These are phyloP conservation scores for Sambucus nigra DNA, from an alignment of 129 eudicot genomes.

Conservation along the genomic window DNA sequence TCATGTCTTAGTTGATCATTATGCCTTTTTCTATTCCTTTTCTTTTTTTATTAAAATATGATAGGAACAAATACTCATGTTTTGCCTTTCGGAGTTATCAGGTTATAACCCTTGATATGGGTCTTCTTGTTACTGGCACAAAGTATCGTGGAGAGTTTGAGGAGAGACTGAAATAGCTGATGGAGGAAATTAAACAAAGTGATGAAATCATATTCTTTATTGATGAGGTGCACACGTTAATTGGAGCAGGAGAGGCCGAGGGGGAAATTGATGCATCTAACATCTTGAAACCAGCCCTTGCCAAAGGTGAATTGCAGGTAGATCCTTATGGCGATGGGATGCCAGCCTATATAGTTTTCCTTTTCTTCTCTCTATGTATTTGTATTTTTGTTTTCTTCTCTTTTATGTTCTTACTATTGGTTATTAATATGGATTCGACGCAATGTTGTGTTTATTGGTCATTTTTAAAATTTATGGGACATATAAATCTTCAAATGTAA, in stretches of 20 bases:
- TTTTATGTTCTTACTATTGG: not conserved
- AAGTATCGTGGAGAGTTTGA: slow-evolving; percentile 94
- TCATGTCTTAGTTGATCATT: not conserved
- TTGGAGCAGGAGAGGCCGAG: slow-evolving; percentile 93
- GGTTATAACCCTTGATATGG: slow-evolving; percentile 93
- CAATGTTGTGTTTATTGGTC: no score
- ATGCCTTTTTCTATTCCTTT: not conserved
- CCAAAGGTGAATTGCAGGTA: slow-evolving; percentile 91
- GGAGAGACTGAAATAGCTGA: slow-evolving; percentile 73
- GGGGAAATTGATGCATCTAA: slow-evolving; percentile 96
- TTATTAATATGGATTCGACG: no score
- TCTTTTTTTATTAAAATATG: not conserved
- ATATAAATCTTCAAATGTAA: no score
- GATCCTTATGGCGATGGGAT: no score
- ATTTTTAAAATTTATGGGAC: no score
- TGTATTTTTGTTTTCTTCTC: no score
- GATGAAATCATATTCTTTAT: slow-evolving; percentile 75
- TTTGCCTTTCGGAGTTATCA: slow-evolving; percentile 13
- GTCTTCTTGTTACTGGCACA: slow-evolving; percentile 88
- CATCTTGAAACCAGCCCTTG: slow-evolving; percentile 85
- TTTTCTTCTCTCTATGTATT: not conserved
- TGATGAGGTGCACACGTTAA: slow-evolving; percentile 84
- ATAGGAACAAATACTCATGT: not conserved
- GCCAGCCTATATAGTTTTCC: no score
- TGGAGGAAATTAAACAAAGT: slow-evolving; percentile 90